Conservation (phyloP, 495 filamentous ascomycete species). For the Daldinia vernicosa region DNA sequence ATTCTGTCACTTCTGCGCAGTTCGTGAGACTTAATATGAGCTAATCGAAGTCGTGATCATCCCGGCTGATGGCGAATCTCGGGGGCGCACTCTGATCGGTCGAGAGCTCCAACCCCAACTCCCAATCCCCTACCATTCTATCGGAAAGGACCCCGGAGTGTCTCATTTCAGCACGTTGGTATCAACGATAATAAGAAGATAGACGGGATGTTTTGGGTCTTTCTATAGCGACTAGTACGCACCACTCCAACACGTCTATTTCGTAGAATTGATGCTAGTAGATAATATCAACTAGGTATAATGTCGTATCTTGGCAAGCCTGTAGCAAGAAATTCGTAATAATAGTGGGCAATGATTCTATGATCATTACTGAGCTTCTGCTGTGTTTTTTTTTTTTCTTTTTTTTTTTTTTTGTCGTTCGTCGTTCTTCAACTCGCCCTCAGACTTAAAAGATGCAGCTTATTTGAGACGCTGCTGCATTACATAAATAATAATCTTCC, state of each 20-base stretch:
- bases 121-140: conserved; percentile 2
- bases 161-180: background rate
- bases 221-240: background rate
- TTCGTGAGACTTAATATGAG: conserved; percentile 10
- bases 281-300: conserved; percentile 17
- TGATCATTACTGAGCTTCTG: conserved; percentile 8
- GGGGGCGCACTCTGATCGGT: conserved; percentile 31
- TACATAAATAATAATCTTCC: background rate
- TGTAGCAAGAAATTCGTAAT: conserved; percentile 35
- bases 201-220: background rate
- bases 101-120: conserved; percentile 13
- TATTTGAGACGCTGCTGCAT: background rate
- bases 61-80: conserved; percentile 40
- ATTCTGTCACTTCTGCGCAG: conserved; percentile 8
- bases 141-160: conserved; percentile 15
- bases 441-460: background rate
- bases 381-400: background rate
- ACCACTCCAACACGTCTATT: conserved; percentile 4
- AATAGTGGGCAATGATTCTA: conserved; percentile 32
- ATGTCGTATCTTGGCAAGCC: conserved; percentile 11
- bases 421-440: background rate
- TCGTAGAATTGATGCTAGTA: conserved; percentile 2
- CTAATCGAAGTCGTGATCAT: conserved; percentile 42
- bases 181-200: background rate
- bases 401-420: background rate